These are phyloP conservation scores for Geotrichum candidum DNA, from an alignment of 1,139 yeast species.

Conservation along the genomic window DNA sequence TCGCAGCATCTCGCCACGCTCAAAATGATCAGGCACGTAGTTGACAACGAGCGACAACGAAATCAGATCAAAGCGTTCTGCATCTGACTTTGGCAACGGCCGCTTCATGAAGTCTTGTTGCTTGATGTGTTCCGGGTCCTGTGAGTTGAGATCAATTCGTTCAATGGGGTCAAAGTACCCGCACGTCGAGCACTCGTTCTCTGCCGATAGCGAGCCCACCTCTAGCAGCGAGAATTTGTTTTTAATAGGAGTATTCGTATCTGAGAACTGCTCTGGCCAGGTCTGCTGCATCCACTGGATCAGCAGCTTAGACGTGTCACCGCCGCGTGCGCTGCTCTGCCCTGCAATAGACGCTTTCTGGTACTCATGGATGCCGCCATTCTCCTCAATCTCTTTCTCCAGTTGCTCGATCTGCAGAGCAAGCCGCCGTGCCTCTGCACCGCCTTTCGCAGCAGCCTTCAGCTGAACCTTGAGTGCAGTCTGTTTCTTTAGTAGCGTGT, in stretches of 20 bases:
- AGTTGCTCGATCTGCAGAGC: constrained; percentile 82
- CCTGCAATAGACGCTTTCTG: constrained; percentile 88
- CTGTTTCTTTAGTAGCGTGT: constrained; percentile 32
- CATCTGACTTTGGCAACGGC: constrained; percentile 51
- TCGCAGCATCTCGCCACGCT: constrained; percentile 71
- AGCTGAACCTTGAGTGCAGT: constrained; percentile 23
- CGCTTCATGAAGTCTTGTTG: constrained; percentile 83
- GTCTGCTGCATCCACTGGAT: constrained; percentile 56
- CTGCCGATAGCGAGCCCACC: constrained; percentile 70
- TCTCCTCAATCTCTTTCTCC: constrained; percentile 12
- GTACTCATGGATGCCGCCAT: constrained; percentile 52
- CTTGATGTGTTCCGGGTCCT: constrained; percentile 53
- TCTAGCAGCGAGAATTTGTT: constrained; percentile 49
- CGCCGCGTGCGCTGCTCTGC: constrained; percentile 71
- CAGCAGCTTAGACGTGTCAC: constrained; percentile 77
- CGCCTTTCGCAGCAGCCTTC: background rate
- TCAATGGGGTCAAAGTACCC: constrained; percentile 36
- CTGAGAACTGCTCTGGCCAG: constrained; percentile 11
- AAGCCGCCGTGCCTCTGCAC: constrained; percentile 31
- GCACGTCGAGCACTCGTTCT: constrained; percentile 58
- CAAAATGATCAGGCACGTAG: constrained; percentile 68
- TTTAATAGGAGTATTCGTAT: background rate
- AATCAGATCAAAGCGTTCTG: constrained; percentile 50
- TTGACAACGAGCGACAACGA: constrained; percentile 84
- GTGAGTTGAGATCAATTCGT: constrained; percentile 77